Conservation (phyloP, 768 basidiomycete genomes). For the Pleurotus ostreatus region DNA sequence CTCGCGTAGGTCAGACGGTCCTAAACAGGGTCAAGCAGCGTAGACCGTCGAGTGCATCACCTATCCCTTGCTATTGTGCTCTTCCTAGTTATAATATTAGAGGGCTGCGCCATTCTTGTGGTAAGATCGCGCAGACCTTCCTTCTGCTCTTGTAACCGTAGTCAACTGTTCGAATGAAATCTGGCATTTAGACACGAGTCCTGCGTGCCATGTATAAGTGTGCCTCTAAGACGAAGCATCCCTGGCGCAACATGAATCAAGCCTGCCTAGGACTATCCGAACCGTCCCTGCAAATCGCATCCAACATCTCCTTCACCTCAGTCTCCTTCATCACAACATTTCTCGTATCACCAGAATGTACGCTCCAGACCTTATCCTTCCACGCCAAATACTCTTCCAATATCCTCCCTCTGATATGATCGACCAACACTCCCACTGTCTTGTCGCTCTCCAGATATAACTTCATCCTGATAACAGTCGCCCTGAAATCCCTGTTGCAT, state of each 20-base stretch:
- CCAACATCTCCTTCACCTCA: constrained; percentile 35
- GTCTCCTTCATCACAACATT: constrained; percentile 28
- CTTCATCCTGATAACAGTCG: constrained; percentile 54
- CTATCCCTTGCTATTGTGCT: too few relatives aligned
- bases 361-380: constrained; percentile 55
- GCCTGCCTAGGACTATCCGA: constrained; percentile 3
- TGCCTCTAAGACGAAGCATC: too few relatives aligned
- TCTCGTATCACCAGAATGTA: constrained; percentile 33
- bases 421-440: constrained; percentile 74
- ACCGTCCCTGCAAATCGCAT: constrained; percentile 28
- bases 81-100: too few relatives aligned
- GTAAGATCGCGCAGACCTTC: too few relatives aligned
- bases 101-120: too few relatives aligned
- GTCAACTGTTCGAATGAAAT: too few relatives aligned
- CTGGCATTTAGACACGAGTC: too few relatives aligned
- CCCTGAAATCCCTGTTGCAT: constrained; percentile 52
- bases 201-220: too few relatives aligned
- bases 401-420: constrained; percentile 72
- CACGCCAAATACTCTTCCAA: constrained; percentile 74
- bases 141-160: too few relatives aligned
- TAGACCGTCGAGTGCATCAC: too few relatives aligned
- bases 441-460: constrained; percentile 80
- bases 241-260: neutral
- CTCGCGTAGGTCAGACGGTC: constrained; percentile 6
- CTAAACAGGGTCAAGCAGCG: neutral